Evolutionary conservation across 192 early-diverging fungal genomes (phyloP), one percentile per base, ranked within the genome.

Genomic region (Umbelopsis vinacea): DNA sequence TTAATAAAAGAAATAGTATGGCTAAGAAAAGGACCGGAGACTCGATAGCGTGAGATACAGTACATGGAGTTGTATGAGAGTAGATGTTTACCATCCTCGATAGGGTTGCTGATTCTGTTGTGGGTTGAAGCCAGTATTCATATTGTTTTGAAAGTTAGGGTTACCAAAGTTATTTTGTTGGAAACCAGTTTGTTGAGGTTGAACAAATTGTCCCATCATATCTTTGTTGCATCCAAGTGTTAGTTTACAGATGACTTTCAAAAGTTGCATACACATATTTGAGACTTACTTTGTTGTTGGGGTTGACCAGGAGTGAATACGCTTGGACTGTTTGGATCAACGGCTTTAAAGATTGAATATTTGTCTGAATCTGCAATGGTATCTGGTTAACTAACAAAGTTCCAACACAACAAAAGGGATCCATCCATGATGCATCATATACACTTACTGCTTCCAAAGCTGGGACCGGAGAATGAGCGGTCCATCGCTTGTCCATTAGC

Each of bases 301-400:
- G 21, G 47, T 52, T 69, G 46, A 15, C 47, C 68, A 15, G 47
- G 21, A 54, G 63, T 70, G 43, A 78, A 78, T 11, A 78, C 72
- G 67, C 76, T 78, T 14, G 76, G 72, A 11, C 71, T 66, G 35
- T 47, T 35, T 15, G 71, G 43, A 40, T 69, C 54, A 7, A 78
- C 53, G 6, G 45, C 53, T 37, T 74, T 78, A 48, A 78, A 78
- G 46, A 78, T 72, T 23, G 76, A 72, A 66, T 78, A 78, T 52
- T 68, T 72, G 54, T 78, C 76, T 37, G 24, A 26, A 63, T 22
- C 57, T 63, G 33, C 4, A 63, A 63, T 17, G 33, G 47, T 66
- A 73, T 68, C 29, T n/a, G n/a, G 3, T 78, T 43, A 67, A 53
- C 6, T 45, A 9, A 37, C 15, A 11, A 57, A 48, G 63, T 15